Base-by-base conservation (phyloP, 2,329 filamentous ascomycete genomes). In the Ustilaginoidea virens region DNA sequence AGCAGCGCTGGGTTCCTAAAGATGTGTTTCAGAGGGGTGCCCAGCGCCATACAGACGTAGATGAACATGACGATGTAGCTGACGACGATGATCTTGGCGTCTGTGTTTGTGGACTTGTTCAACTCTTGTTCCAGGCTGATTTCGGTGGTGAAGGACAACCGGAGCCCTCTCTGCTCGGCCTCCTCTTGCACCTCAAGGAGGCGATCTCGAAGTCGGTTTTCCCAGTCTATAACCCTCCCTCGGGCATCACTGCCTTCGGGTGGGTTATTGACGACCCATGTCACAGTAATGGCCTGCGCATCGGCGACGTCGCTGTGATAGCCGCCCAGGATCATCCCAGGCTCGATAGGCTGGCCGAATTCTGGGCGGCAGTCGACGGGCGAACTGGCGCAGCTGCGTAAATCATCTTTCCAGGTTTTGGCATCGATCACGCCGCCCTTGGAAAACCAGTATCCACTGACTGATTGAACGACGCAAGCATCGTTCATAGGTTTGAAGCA, bases 31-130 rank as follows among this genome's bases (percentile, higher is more conserved):
- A 86, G 58, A 0, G 81, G 90, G 1, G 86, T 93, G 1, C 90
- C 90, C 1, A 98, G 64, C 1, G 90, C 86, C 30, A 98, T 58
- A 5, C 87, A 96, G 4, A 86, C 90, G 47, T 98, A 98, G 36
- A 98, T 58, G 54, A 98, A 98, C 90, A 98, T 98, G 59, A 94
- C 82, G 38, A 96, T 67, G 56, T 98, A 98, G 63, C 87, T 96
- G 54, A 98, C 78, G 30, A 87, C 73, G 15, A 98, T 74, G 44
- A 98, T 98, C 52, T 87, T 94, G 25, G 87, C 92, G 52, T 98
- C 90, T 0, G 90, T 96, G 52, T 98, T 98, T 28, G 85, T 94
- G 21, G 85, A 92, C 56, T 96, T 93, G 61, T 94, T 98, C 33
- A 98, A 65, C 48, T 98, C 90, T 48, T 94, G 70, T 49, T 96